These are phyloP conservation scores for Cucurbita argyrosperma DNA, from an alignment of 306 rosid species.

Conservation along the genomic window DNA sequence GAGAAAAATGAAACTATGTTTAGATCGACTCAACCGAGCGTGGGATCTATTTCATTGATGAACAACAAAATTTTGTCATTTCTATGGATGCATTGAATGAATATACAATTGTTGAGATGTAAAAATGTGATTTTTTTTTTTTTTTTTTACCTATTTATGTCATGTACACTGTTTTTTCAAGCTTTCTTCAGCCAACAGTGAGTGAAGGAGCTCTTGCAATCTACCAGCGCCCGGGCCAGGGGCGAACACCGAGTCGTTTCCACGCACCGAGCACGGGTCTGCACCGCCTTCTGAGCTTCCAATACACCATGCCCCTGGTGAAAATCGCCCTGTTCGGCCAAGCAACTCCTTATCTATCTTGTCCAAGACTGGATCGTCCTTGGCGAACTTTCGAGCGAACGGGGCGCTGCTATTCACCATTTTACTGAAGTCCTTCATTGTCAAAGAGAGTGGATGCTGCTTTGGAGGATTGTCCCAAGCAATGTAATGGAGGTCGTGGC, in stretches of 20 bases:
- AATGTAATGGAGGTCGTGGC: conserved; percentile 97
- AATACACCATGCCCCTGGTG: conserved; percentile 82
- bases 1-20: no score
- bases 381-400: conserved; percentile 77
- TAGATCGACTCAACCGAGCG: background rate
- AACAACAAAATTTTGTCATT: background rate
- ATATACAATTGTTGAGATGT: conserved; percentile 36
- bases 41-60: no score
- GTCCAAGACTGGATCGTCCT: conserved; percentile 63
- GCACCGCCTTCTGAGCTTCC: conserved; percentile 47
- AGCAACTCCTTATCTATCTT: conserved; percentile 77
- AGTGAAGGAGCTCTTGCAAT: conserved; percentile 40
- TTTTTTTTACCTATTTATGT: conserved; percentile 12
- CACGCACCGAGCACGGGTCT: conserved; percentile 64
- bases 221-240: conserved; percentile 78
- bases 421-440: conserved; percentile 62
- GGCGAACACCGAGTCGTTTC: conserved; percentile 49
- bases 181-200: conserved; percentile 48
- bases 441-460: conserved; percentile 72
- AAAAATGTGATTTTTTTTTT: conserved; percentile 3
- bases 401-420: conserved; percentile 83
- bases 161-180: conserved; percentile 53
- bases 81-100: conserved; percentile 19
- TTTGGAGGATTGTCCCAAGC: conserved; percentile 99
- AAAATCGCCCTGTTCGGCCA: conserved; percentile 47